Evolutionary conservation across 495 filamentous ascomycete species (phyloP).

Genomic region (Hyaloscypha variabilis): DNA sequence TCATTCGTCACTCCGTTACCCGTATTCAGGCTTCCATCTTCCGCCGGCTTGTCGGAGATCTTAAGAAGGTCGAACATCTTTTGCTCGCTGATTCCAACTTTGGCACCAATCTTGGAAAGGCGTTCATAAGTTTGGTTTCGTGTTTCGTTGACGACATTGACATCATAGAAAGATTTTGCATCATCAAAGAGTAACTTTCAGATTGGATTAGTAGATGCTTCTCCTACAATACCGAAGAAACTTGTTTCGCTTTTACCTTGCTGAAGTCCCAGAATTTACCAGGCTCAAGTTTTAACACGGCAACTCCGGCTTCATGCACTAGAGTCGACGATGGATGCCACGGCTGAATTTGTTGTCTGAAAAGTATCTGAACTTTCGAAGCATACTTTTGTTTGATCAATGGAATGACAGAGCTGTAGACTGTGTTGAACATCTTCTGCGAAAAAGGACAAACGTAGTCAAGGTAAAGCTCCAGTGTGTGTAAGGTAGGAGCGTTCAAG

Average conservation of each 20-base stretch:
- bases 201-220: not conserved
- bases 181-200: slow-evolving; percentile 61
- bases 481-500: slow-evolving; percentile 49
- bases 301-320: slow-evolving; percentile 82
- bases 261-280: slow-evolving; percentile 79
- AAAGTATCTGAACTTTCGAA: slow-evolving; percentile 66
- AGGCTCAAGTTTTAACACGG: slow-evolving; percentile 68
- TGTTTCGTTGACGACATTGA: slow-evolving; percentile 76
- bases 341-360: slow-evolving; percentile 91
- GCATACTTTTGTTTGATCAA: slow-evolving; percentile 50
- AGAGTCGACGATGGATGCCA: slow-evolving; percentile 94
- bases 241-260: slow-evolving; percentile 31
- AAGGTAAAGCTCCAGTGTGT: slow-evolving; percentile 81
- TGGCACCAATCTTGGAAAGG: slow-evolving; percentile 66
- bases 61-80: slow-evolving; percentile 65
- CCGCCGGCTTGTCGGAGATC: slow-evolving; percentile 62
- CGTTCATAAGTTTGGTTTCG: slow-evolving; percentile 84
- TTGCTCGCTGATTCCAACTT: slow-evolving; percentile 66
- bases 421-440: slow-evolving; percentile 70
- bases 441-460: slow-evolving; percentile 86
- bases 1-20: slow-evolving; percentile 85
- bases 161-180: slow-evolving; percentile 79
- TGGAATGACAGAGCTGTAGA: slow-evolving; percentile 62
- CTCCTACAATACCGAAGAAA: not conserved
- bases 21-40: slow-evolving; percentile 66